A percentile compares a stretch with the other conserved stretches of the same genome.
phyloP scores from a whole-genome alignment of 441 rosid species.

The Aleurites moluccanus region DNA sequence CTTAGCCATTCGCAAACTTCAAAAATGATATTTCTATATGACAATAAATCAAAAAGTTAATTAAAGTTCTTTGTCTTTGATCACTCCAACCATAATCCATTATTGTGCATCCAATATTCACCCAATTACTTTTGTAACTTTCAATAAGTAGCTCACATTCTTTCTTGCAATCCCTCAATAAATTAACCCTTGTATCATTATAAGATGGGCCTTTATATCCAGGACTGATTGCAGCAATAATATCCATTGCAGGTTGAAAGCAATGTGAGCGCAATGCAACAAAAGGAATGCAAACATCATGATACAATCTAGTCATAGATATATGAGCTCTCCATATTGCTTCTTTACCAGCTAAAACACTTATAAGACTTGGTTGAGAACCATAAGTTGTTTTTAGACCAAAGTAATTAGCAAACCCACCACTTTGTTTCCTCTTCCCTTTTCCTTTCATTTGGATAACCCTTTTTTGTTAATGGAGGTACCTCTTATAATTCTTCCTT shows the following conservation, averaged over 20 bases:
- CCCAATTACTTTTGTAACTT: neutral
- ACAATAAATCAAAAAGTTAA: conserved; percentile 1
- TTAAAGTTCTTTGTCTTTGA: neutral
- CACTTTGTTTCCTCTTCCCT: neutral
- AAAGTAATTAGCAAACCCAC: no score
- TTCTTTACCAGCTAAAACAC: neutral
- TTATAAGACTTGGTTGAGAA: neutral
- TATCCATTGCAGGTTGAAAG: neutral
- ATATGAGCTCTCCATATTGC: no score
- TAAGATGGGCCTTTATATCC: neutral
- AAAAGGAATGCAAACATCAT: no score
- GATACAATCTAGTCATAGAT: no score
- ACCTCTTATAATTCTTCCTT: no score
- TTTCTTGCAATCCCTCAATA: neutral
- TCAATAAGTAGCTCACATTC: neutral
- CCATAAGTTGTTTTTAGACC: neutral
- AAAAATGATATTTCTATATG: conserved; percentile 7
- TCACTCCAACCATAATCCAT: neutral
- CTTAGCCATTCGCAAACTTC: conserved; percentile 20
- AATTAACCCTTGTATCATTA: neutral
- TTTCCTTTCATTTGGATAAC: no score
- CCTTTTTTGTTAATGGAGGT: no score
- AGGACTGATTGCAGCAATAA: neutral
- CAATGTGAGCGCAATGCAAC: neutral
- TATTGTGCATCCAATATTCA: neutral